Conservation (phyloP, 1,139 yeast genomes). For the Casaregolazyma lundiana region DNA sequence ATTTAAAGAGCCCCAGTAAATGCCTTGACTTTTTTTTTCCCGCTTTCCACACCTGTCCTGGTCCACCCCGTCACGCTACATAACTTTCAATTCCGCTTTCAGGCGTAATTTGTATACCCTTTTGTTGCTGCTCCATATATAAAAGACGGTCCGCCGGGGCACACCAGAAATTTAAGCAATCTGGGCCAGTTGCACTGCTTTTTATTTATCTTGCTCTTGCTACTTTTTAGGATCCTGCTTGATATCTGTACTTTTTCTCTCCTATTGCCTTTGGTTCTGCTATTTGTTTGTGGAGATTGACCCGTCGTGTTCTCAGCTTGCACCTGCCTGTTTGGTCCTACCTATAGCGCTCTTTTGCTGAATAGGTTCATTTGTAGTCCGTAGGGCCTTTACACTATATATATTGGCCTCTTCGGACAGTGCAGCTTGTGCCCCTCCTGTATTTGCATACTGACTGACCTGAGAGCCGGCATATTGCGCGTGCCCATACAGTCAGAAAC, state of each 20-base stretch:
- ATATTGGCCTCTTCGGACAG: too few species aligned
- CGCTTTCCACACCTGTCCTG: neutral
- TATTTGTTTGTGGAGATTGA: too few species aligned
- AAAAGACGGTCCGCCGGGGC: neutral
- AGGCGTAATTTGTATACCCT: neutral
- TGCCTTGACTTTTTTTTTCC: neutral
- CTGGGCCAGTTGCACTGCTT: neutral
- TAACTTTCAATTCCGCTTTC: neutral
- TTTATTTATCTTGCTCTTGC: neutral
- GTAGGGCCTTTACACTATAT: too few species aligned
- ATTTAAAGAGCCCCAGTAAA: neutral
- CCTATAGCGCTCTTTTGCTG: too few species aligned
- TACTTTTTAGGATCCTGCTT: neutral
- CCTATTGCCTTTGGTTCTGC: neutral
- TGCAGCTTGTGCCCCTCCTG: too few species aligned
- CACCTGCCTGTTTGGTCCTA: too few species aligned
- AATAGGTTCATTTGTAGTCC: too few species aligned
- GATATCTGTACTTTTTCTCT: neutral
- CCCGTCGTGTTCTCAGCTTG: too few species aligned
- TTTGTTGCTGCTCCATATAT: conserved; percentile 1
- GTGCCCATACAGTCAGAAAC: too few species aligned
- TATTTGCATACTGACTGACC: too few species aligned
- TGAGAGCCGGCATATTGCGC: too few species aligned
- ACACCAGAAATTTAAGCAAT: neutral
- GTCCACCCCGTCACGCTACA: neutral